Evolutionary conservation across 129 eudicot species (phyloP).

Genomic region (Tanacetum coccineum): DNA sequence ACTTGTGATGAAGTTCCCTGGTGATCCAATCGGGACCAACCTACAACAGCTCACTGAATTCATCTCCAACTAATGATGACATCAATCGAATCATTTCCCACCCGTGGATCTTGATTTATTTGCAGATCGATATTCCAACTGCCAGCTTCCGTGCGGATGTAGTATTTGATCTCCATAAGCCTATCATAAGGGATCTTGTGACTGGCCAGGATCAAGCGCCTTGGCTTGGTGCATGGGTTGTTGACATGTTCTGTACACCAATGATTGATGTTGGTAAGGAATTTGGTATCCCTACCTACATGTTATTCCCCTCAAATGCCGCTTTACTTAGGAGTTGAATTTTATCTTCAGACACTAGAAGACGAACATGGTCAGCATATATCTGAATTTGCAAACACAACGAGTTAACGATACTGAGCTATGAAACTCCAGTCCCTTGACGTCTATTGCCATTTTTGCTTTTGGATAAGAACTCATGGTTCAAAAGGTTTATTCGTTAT

Average conservation of each 20-base stretch:
- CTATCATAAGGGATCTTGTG: too few relatives aligned
- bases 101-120: constrained; percentile 27
- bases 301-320: constrained; percentile 47
- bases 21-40: constrained; percentile 23
- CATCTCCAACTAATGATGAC: background rate
- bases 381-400: constrained; percentile 17
- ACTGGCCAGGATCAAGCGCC: background rate
- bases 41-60: constrained; percentile 29
- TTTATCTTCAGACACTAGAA: constrained; percentile 33
- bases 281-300: constrained; percentile 30
- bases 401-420: constrained; percentile 24
- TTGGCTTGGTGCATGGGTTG: constrained; percentile 31
- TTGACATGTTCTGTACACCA: constrained; percentile 58
- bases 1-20: constrained; percentile 48
- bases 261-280: constrained; percentile 54
- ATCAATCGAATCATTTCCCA: constrained; percentile 37
- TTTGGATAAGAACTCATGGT: constrained; percentile 29
- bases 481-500: constrained; percentile 27
- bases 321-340: constrained; percentile 41
- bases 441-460: constrained; percentile 24
- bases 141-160: constrained; percentile 25
- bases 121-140: constrained; percentile 23
- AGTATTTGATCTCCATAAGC: constrained; percentile 7
- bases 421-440: constrained; percentile 28
- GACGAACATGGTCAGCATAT: constrained; percentile 32